A percentile compares a stretch with the other conserved stretches of the same genome.
phyloP scores from a whole-genome alignment of 2,329 filamentous ascomycete genomes.

The Aureobasidium namibiae region DNA sequence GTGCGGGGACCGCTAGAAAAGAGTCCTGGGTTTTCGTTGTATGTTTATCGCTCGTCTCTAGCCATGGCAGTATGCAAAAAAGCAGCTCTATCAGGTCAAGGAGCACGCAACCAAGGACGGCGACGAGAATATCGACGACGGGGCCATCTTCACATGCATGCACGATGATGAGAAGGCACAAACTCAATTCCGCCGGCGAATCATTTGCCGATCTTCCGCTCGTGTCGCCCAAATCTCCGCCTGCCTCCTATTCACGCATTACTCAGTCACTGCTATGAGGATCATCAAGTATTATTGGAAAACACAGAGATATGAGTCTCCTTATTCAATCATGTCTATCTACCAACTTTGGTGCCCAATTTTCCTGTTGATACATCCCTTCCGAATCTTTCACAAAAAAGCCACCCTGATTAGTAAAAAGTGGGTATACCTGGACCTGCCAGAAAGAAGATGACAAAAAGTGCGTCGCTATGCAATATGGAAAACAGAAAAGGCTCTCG shows the following conservation, averaged over 20 bases:
- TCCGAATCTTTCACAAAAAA: neutral
- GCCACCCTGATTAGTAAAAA: neutral
- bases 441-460: neutral
- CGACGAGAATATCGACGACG: neutral
- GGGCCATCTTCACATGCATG: slow-evolving; percentile 6
- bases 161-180: slow-evolving; percentile 9
- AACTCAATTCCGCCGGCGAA: neutral
- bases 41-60: neutral
- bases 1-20: neutral
- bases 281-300: neutral
- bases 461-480: slow-evolving; percentile 6
- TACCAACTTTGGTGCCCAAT: neutral
- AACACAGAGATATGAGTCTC: neutral
- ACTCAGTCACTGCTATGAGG: neutral
- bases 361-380: neutral
- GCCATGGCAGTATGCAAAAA: neutral
- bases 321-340: neutral
- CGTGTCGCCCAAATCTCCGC: neutral
- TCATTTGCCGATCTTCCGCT: neutral
- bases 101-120: neutral
- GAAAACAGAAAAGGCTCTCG: neutral
- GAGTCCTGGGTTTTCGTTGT: neutral
- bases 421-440: slow-evolving; percentile 5
- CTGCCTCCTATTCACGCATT: neutral
- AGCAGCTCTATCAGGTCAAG: neutral